Evolutionary conservation across 2,329 filamentous ascomycete genomes (phyloP).

Genomic region (Colletotrichum costaricense): DNA sequence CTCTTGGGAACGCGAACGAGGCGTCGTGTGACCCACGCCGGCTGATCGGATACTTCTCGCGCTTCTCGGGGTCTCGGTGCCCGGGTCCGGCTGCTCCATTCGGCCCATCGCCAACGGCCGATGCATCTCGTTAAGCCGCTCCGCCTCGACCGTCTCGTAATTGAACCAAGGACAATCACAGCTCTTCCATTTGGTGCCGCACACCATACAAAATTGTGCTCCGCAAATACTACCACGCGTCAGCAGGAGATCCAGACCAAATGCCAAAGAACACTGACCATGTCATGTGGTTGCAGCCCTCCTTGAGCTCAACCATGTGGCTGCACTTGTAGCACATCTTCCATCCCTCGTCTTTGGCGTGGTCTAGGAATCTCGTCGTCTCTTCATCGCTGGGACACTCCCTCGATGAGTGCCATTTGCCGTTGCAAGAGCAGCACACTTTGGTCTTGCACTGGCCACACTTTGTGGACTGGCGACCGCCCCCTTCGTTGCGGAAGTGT

Average conservation of each 20-base stretch:
- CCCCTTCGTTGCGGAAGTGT: conserved; percentile 69
- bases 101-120: conserved; percentile 51
- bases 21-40: conserved; percentile 20
- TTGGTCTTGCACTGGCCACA: conserved; percentile 79
- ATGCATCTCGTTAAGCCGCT: conserved; percentile 65
- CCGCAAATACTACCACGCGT: conserved; percentile 72
- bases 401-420: conserved; percentile 75
- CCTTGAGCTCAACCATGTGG: conserved; percentile 79
- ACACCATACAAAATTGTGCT: conserved; percentile 89
- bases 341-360: conserved; percentile 77
- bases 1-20: conserved; percentile 40
- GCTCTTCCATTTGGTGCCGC: conserved; percentile 83
- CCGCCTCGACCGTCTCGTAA: conserved; percentile 65
- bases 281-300: conserved; percentile 90
- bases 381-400: conserved; percentile 81
- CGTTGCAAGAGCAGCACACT: conserved; percentile 80
- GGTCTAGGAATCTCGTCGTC: conserved; percentile 69
- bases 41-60: conserved; percentile 34
- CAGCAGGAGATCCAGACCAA: background rate
- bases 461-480: conserved; percentile 72
- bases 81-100: conserved; percentile 20
- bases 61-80: conserved; percentile 20
- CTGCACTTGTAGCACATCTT: conserved; percentile 81
- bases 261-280: conserved; percentile 65
- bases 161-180: conserved; percentile 88